A percentile compares a stretch with the other conserved stretches of the same genome.
phyloP scores from a whole-genome alignment of 208 protist species.

The Leishmania major region DNA sequence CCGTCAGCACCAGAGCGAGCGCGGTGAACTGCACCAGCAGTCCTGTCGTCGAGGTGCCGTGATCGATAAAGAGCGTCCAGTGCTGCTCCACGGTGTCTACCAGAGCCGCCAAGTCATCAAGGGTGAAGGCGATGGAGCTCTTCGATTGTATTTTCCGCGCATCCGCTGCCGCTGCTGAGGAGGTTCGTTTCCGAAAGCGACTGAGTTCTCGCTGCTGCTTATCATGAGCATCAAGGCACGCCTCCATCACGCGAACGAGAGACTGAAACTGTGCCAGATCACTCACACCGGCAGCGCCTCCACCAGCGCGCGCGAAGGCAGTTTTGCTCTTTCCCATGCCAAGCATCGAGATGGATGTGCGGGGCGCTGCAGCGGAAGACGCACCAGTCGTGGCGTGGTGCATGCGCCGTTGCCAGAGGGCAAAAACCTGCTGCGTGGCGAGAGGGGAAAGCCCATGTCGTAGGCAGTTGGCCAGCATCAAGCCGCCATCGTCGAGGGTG shows the following conservation, averaged over 20 bases:
- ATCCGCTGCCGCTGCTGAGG: background rate
- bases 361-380: background rate
- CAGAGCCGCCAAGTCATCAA: conserved; percentile 46
- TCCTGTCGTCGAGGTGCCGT: conserved; percentile 34
- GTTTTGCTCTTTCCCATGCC: conserved; percentile 3
- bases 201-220: conserved; percentile 2
- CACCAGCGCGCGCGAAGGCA: background rate
- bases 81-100: conserved; percentile 47
- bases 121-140: conserved; percentile 20
- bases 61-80: conserved; percentile 34
- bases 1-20: conserved; percentile 32
- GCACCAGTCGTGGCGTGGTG: background rate
- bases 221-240: conserved; percentile 47
- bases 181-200: background rate
- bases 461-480: conserved; percentile 68
- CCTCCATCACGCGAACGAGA: conserved; percentile 69
- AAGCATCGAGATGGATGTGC: conserved; percentile 13
- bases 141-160: background rate
- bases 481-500: conserved; percentile 52
- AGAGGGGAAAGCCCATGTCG: conserved; percentile 51
- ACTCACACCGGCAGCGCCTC: conserved; percentile 13
- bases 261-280: conserved; percentile 34
- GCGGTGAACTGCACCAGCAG: conserved; percentile 61
- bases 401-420: conserved; percentile 22
- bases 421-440: conserved; percentile 31